Evolutionary conservation across 192 early-diverging fungal genomes (phyloP), one percentile per base, ranked within the genome.

Genomic region (Backusella psychrophila): DNA sequence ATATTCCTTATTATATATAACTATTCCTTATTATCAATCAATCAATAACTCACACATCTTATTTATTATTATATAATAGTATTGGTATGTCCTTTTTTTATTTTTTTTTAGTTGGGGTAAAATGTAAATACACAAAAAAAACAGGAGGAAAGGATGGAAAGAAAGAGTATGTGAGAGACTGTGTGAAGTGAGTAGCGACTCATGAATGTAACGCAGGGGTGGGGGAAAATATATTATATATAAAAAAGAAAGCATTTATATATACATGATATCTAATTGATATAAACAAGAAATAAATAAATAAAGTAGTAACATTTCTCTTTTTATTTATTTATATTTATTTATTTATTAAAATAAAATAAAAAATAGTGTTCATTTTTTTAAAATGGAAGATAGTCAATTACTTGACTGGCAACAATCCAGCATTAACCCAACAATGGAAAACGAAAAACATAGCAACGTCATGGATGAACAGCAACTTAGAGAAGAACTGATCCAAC

Each of bases 401-500:
- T 17, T 35, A 69, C 35, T 46, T 23, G 12, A 12, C 17, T 72
- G 70, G 26, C 39, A 39, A 29, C 70, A 42, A 33, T 29, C 23
- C 31, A 56, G 31, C 5, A 42, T 36, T 23, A 65, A 15, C 49
- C 49, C 44, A 59, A 49, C 49, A 73, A 53, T 56, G 6, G 26
- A 36, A n/a, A 36, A 38, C 14, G 19, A 33, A 23, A 73, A 73
- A 31, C 56, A 63, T 63, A 63, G 23, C 9, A 63, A 3, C 9
- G 23, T 31, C 23, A 29, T 36, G 34, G 33, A 74, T 3, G 59
- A 75, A 34, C 59, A 75, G 52, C 74, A 44, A 44, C 33, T 75
- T 21, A 78, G 66, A 67, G 49, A 78, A 29, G 77, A 68, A 35
- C 34, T 79, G 11, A 79, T 79, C 34, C 49, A 74, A 49, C 66